Evolutionary conservation across 2,329 filamentous ascomycete species (phyloP).

Genomic region (Akanthomyces muscarius): DNA sequence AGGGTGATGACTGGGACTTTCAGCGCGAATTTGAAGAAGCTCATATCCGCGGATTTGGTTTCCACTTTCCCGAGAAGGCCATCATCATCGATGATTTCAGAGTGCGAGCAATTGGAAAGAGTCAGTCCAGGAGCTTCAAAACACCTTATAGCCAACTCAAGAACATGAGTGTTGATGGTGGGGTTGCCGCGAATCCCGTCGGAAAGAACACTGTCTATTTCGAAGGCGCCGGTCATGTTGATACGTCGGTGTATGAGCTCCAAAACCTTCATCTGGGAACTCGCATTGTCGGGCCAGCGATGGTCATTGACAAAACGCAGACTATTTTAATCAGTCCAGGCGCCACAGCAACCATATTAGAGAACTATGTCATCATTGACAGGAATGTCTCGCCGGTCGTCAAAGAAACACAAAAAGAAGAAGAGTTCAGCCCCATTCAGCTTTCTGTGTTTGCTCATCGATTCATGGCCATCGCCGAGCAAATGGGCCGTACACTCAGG

Average conservation of each 20-base stretch:
- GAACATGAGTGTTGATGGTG: constrained; percentile 10
- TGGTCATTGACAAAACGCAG: constrained; percentile 67
- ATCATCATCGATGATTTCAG: constrained; percentile 43
- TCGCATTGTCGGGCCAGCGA: constrained; percentile 29
- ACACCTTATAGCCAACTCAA: constrained; percentile 23
- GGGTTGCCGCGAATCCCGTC: constrained; percentile 19
- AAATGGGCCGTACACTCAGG: constrained; percentile 76
- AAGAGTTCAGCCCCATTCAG: constrained; percentile 53
- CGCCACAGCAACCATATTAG: constrained; percentile 31
- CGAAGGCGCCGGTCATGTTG: constrained; percentile 22
- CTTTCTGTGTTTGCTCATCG: constrained; percentile 74
- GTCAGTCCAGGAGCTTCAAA: constrained; percentile 20
- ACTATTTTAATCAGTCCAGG: constrained; percentile 64
- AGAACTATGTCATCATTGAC: constrained; percentile 36
- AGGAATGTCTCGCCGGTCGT: neutral
- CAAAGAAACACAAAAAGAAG: constrained; percentile 17
- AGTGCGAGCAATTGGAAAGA: constrained; percentile 34
- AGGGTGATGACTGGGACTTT: constrained; percentile 26
- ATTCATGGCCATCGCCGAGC: constrained; percentile 82
- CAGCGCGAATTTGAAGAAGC: constrained; percentile 41
- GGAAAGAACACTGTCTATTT: constrained; percentile 23
- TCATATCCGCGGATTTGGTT: constrained; percentile 72
- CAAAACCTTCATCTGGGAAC: constrained; percentile 21
- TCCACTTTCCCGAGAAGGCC: constrained; percentile 47
- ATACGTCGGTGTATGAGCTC: constrained; percentile 27